Base-by-base conservation (phyloP, 169 alveolate species). In the Plasmodium knowlesi region DNA sequence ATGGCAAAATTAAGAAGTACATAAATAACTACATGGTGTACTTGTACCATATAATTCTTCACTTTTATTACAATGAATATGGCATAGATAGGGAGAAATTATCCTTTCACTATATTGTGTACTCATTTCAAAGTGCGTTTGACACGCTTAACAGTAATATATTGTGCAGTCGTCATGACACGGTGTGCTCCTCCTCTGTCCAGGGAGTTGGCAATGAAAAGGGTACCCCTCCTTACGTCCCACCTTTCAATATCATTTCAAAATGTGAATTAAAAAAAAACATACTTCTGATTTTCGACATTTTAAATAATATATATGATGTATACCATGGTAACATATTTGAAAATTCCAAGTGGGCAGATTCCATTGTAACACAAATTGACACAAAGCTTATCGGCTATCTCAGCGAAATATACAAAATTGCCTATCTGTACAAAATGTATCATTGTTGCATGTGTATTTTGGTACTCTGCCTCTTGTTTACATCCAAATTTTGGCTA, bases 391-490 rank as follows among this genome's bases (percentile, higher is more conserved):
- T 91, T 70, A 91, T 91, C 41, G 84, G 25, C 5, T 82, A 81
- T 41, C 76, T 91, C 19, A 72, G 95, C 61, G 95, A 91, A 91
- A 91, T 91, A 39, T 91, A 91, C 84, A 81, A 91, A 81, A 82
- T 91, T 14, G 67, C 85, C 39, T 46, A 34, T 73, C 19, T 91
- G 61, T 71, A 91, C 76, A 80, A 91, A 43, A 70, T 81, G 84
- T 70, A 81, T 61, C 32, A 91, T 4, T 50, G 57, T n/a, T 91
- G 95, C 46, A 6, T 91, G 12, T 50, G 54, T 9, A 81, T 91
- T 41, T 82, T 91, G 50, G 12, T 91, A 50, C 54, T 91, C 22
- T 91, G 92, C 19, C 53, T 91, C 6, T n/a, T 91, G 41, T 70
- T 72, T 57, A 82, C 92, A 5, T 91, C 95, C 30, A 91, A 32